Evolutionary conservation across 2,329 filamentous ascomycete species (phyloP).

Genomic region (Thelonectria olida): DNA sequence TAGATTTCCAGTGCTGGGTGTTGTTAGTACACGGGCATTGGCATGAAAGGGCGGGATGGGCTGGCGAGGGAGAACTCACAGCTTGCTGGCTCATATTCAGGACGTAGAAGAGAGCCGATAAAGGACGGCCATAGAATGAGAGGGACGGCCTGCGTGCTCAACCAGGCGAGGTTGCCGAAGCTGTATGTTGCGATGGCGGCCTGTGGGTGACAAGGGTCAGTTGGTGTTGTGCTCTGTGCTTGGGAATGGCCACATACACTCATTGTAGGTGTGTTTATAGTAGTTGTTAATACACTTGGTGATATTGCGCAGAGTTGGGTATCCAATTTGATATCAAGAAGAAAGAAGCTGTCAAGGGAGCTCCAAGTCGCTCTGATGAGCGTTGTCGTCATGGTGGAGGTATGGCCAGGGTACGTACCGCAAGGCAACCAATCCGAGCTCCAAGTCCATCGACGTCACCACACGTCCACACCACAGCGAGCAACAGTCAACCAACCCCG

Average conservation of each 20-base stretch:
- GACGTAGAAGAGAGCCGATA: constrained; percentile 54
- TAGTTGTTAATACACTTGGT: background rate
- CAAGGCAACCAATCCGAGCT: background rate
- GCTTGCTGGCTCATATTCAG: constrained; percentile 43
- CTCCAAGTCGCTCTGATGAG: background rate
- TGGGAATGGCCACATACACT: constrained; percentile 25
- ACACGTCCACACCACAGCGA: background rate
- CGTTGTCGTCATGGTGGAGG: background rate
- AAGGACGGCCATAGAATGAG: constrained; percentile 59
- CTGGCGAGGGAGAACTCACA: constrained; percentile 35
- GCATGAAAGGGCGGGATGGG: background rate
- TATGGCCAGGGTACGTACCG: background rate
- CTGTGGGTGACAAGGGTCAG: constrained; percentile 32
- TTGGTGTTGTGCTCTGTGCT: background rate
- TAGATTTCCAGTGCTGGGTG: constrained; percentile 68
- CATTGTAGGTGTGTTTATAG: constrained; percentile 17
- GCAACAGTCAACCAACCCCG: background rate
- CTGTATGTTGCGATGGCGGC: constrained; percentile 59
- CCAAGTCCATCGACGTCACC: background rate
- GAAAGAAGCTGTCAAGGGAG: background rate
- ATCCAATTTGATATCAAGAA: background rate
- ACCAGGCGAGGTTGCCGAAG: constrained; percentile 62
- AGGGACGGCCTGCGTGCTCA: constrained; percentile 57
- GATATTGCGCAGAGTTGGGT: background rate
- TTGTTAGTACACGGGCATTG: background rate